phyloP scores from a whole-genome alignment of 495 filamentous ascomycete genomes.

The Podospora conica region DNA sequence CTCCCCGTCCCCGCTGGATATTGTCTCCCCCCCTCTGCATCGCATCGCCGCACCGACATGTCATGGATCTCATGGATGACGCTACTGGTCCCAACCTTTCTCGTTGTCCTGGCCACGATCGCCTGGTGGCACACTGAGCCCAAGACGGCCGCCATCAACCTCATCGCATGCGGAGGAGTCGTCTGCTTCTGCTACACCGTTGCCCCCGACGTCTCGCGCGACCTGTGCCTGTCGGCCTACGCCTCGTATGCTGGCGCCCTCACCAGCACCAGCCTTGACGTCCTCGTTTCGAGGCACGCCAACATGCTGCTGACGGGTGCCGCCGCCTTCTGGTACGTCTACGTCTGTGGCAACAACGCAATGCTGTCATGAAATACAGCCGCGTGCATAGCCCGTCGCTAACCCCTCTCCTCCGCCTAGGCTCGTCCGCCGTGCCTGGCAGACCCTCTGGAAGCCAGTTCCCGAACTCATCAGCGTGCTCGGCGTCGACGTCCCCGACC shows the following conservation, averaged over 20 bases:
- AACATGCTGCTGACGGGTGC: constrained; percentile 43
- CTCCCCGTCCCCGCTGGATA: constrained; percentile 8
- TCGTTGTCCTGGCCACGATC: constrained; percentile 45
- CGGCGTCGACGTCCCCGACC: constrained; percentile 85
- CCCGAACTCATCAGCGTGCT: constrained; percentile 84
- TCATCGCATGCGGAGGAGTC: constrained; percentile 41
- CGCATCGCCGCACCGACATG: constrained; percentile 40
- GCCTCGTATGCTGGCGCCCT: constrained; percentile 28
- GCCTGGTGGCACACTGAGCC: constrained; percentile 45
- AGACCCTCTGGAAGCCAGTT: constrained; percentile 82
- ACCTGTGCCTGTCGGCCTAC: constrained; percentile 33
- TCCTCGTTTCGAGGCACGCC: constrained; percentile 34
- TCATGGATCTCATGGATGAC: constrained; percentile 48
- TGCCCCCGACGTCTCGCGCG: constrained; percentile 38
- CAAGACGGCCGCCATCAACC: constrained; percentile 40
- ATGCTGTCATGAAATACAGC: not conserved
- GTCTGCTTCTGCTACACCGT: constrained; percentile 43
- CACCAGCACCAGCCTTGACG: constrained; percentile 33
- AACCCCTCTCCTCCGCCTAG: constrained; percentile 35
- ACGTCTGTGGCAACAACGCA: not conserved
- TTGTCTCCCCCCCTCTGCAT: constrained; percentile 1
- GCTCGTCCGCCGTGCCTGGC: constrained; percentile 75
- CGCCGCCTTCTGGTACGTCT: constrained; percentile 40
- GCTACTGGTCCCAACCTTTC: constrained; percentile 42
- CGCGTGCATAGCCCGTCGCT: constrained; percentile 8